Percentiles rank a stretch among this genome's conserved stretches.
Conservation (phyloP, 2,329 filamentous ascomycete genomes). For the Ophiocordyceps robertsii region DNA sequence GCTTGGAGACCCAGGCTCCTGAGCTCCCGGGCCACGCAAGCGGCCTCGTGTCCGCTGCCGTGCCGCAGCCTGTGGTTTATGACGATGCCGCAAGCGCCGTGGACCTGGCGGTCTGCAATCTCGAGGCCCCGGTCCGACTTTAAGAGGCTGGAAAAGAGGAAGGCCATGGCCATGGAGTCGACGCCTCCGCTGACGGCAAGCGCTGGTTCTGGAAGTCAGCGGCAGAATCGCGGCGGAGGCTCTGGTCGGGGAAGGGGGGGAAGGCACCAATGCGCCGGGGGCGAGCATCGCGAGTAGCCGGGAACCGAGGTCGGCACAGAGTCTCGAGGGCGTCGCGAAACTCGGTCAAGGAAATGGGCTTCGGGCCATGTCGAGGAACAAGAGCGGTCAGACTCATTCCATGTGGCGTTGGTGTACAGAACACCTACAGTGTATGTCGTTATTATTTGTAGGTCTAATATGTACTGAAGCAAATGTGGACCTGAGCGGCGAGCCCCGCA, state of each 20-base stretch:
- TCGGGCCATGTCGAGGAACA: constrained; percentile 19
- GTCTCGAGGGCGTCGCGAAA: constrained; percentile 35
- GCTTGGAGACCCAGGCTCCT: constrained; percentile 21
- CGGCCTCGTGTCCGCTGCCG: constrained; percentile 39
- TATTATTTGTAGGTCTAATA: too few relatives aligned
- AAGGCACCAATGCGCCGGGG: constrained; percentile 29
- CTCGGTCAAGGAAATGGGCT: constrained; percentile 22
- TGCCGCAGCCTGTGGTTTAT: constrained; percentile 45
- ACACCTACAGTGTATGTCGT: too few relatives aligned
- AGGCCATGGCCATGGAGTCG: constrained; percentile 94
- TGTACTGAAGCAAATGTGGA: too few relatives aligned
- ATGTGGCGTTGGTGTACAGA: too few relatives aligned
- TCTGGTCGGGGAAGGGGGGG: neutral
- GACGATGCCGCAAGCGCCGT: constrained; percentile 30
- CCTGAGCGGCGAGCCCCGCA: too few relatives aligned
- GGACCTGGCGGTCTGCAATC: constrained; percentile 31
- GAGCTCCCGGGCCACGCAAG: constrained; percentile 26
- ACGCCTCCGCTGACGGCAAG: constrained; percentile 85
- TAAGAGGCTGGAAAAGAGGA: constrained; percentile 45
- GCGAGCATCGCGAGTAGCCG: constrained; percentile 18
- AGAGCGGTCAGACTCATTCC: too few relatives aligned
- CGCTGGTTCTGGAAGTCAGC: constrained; percentile 25
- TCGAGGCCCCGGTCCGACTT: constrained; percentile 17
- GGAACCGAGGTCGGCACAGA: constrained; percentile 35
- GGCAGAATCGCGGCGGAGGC: neutral